phyloP scores from a whole-genome alignment of 2,329 filamentous ascomycete genomes.

The Chaetomium globosum region DNA sequence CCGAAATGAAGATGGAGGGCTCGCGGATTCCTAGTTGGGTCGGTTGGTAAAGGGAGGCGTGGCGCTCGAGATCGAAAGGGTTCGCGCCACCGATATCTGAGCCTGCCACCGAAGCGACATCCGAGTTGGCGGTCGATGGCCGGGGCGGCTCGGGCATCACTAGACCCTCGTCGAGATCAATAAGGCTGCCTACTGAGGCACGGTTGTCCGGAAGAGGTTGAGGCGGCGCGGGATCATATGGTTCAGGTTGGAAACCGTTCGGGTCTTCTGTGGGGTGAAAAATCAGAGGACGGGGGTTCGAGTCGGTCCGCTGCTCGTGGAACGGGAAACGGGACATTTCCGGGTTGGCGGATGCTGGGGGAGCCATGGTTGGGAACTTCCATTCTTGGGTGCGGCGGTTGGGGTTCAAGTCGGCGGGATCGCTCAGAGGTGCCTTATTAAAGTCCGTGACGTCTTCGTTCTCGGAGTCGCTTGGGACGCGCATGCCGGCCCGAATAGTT shows the following conservation, averaged over 20 bases:
- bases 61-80: slow-evolving; percentile 66
- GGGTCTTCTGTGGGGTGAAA: slow-evolving; percentile 56
- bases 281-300: slow-evolving; percentile 47
- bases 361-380: slow-evolving; percentile 56
- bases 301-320: slow-evolving; percentile 40
- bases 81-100: slow-evolving; percentile 59
- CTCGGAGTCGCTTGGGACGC: slow-evolving; percentile 54
- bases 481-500: slow-evolving; percentile 58
- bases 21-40: slow-evolving; percentile 46
- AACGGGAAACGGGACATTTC: slow-evolving; percentile 52
- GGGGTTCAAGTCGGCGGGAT: slow-evolving; percentile 57
- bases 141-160: slow-evolving; percentile 49
- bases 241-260: slow-evolving; percentile 43
- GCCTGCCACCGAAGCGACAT: slow-evolving; percentile 58
- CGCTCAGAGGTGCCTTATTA: slow-evolving; percentile 57
- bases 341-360: slow-evolving; percentile 54
- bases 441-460: slow-evolving; percentile 51
- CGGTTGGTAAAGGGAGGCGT: slow-evolving; percentile 56
- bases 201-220: slow-evolving; percentile 39
- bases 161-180: slow-evolving; percentile 43
- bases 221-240: slow-evolving; percentile 40
- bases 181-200: slow-evolving; percentile 42
- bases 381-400: slow-evolving; percentile 51
- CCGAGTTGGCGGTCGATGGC: slow-evolving; percentile 63
- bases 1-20: slow-evolving; percentile 63